Conservation (phyloP, 495 filamentous ascomycete species). For the Penicillium mononematosum region DNA sequence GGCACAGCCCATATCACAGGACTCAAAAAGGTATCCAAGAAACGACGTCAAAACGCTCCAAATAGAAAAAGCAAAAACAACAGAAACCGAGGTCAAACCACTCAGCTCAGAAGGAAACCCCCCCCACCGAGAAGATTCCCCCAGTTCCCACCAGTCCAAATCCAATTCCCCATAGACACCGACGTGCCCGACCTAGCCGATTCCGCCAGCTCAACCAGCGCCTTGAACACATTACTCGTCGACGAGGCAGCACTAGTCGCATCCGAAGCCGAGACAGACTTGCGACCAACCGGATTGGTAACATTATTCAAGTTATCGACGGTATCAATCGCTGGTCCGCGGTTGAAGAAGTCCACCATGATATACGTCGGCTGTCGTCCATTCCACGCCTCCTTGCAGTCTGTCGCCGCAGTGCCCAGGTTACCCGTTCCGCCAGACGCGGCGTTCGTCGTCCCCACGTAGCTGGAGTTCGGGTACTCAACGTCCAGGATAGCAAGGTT, state of each 20-base stretch:
- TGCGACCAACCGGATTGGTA: constrained; percentile 43
- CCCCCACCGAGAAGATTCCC: constrained; percentile 42
- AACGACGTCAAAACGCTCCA: constrained; percentile 23
- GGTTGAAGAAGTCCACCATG: constrained; percentile 72
- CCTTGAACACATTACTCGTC: constrained; percentile 42
- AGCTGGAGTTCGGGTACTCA: constrained; percentile 57
- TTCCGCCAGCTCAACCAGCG: constrained; percentile 38
- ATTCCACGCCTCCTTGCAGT: constrained; percentile 53
- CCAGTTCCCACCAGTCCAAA: constrained; percentile 51
- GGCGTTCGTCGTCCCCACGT: constrained; percentile 60
- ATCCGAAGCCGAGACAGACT: constrained; percentile 28
- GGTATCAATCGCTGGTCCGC: constrained; percentile 58
- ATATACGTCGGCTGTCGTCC: constrained; percentile 62
- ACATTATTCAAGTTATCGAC: constrained; percentile 67
- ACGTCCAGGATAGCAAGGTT: constrained; percentile 47
- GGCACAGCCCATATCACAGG: neutral
- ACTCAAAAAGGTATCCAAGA: constrained; percentile 11
- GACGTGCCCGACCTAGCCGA: constrained; percentile 38
- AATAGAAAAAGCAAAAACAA: constrained; percentile 7
- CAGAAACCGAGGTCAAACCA: constrained; percentile 5
- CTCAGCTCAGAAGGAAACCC: constrained; percentile 33
- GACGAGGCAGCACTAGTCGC: constrained; percentile 35
- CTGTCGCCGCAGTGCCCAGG: constrained; percentile 56
- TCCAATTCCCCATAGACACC: constrained; percentile 45
- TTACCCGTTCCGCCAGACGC: constrained; percentile 53